These are phyloP conservation scores for Immersiporthe knoxdaviesiana DNA, from an alignment of 2,329 filamentous ascomycete genomes.

Conservation along the genomic window DNA sequence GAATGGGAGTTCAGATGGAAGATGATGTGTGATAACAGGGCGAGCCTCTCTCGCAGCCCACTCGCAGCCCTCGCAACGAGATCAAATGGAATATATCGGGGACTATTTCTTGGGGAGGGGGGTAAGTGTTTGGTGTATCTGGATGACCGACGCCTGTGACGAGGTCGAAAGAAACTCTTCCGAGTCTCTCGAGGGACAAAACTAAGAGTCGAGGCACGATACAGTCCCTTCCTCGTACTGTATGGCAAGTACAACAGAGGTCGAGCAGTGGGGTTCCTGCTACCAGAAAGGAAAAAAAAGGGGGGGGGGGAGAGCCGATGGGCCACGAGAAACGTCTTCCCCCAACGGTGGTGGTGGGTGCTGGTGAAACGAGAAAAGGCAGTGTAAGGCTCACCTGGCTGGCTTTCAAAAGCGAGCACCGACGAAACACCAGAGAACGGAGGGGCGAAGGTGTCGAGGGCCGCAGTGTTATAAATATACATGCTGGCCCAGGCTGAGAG, in stretches of 20 bases:
- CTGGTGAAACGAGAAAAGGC: background rate
- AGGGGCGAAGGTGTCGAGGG: background rate
- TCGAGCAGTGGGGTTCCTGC: background rate
- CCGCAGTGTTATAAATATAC: background rate
- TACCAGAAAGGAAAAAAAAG: background rate
- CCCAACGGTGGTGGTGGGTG: background rate
- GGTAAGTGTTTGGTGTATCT: too few relatives aligned
- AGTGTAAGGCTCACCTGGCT: slow-evolving; percentile 2
- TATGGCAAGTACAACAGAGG: background rate
- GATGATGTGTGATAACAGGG: background rate
- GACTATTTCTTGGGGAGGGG: background rate
- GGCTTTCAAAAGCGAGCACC: background rate
- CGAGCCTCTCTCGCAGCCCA: background rate
- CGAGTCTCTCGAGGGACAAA: background rate
- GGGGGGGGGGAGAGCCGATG: too few relatives aligned
- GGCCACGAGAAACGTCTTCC: background rate
- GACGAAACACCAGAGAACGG: background rate
- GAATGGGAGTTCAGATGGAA: background rate
- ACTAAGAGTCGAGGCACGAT: background rate
- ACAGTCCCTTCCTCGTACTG: background rate
- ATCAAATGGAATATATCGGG: background rate
- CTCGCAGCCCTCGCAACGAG: background rate
- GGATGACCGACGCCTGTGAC: too few relatives aligned
- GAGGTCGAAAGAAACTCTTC: background rate
- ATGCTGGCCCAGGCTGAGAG: background rate